A percentile compares a stretch with the other conserved stretches of the same genome.
Evolutionary conservation across 495 filamentous ascomycete species (phyloP).

Genomic region (Penicillium longicatenatum): DNA sequence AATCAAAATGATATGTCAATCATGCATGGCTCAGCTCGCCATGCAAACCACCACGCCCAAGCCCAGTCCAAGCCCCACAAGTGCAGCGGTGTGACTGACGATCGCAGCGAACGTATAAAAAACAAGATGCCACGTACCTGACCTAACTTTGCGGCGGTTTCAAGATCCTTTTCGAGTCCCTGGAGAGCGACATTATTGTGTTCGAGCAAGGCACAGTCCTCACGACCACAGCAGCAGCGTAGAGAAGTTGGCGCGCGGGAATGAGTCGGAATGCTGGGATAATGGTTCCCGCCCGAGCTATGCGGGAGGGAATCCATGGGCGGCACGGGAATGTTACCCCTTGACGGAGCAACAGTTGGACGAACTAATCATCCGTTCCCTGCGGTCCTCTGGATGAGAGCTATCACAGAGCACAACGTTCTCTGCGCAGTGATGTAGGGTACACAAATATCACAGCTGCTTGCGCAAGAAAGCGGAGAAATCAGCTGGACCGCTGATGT

Average conservation of each 20-base stretch:
- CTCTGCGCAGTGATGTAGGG: constrained; percentile 1
- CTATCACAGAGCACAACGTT: constrained; percentile 9
- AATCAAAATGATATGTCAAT: constrained; percentile 27
- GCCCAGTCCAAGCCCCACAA: not conserved
- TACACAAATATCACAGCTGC: constrained; percentile 3
- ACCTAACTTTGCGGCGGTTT: constrained; percentile 80
- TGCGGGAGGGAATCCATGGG: constrained; percentile 39
- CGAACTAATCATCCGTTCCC: constrained; percentile 16
- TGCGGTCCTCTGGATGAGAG: constrained; percentile 5
- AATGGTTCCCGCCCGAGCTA: constrained; percentile 25
- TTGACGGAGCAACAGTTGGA: constrained; percentile 14
- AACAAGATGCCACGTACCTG: constrained; percentile 62
- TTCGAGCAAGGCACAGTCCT: constrained; percentile 76
- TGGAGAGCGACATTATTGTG: constrained; percentile 77
- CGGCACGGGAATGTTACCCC: constrained; percentile 30
- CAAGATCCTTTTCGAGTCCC: constrained; percentile 82
- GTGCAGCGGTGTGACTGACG: constrained; percentile 3
- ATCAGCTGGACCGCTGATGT: constrained; percentile 11
- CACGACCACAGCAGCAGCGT: constrained; percentile 81
- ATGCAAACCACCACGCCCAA: constrained; percentile 1
- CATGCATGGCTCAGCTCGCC: constrained; percentile 24
- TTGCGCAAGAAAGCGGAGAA: constrained; percentile 10
- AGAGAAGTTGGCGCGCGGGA: constrained; percentile 33
- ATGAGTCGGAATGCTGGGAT: constrained; percentile 45
- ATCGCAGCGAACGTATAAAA: constrained; percentile 7